Evolutionary conservation across 192 early-diverging fungal genomes (phyloP).

Genomic region (Podila epicladia): DNA sequence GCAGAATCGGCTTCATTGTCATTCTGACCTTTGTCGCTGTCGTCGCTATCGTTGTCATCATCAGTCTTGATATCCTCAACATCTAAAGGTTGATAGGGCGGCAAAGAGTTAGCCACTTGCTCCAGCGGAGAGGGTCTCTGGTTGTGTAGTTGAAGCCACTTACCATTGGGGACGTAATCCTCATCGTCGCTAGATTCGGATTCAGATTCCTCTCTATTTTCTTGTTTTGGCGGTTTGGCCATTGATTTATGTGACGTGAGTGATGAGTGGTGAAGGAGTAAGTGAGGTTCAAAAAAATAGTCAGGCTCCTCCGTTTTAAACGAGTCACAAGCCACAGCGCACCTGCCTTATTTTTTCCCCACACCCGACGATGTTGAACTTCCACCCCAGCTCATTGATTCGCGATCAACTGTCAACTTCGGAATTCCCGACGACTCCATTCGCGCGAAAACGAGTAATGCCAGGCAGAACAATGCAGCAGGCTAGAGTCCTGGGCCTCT

Average conservation of each 20-base stretch:
- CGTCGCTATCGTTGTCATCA: constrained; percentile 19
- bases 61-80: constrained; percentile 30
- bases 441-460: neutral
- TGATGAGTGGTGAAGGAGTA: neutral
- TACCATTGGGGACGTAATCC: constrained; percentile 49
- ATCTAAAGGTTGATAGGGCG: neutral
- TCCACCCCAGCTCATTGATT: neutral
- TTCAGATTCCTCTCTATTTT: constrained; percentile 31
- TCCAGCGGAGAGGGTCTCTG: too few relatives aligned
- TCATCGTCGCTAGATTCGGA: constrained; percentile 47
- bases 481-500: constrained; percentile 22
- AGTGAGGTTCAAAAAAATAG: neutral
- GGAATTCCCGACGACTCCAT: neutral
- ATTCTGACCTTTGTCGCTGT: constrained; percentile 20
- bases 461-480: constrained; percentile 16
- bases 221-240: constrained; percentile 21
- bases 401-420: neutral
- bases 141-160: neutral
- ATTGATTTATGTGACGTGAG: neutral
- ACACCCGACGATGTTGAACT: too few relatives aligned
- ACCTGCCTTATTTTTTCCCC: too few relatives aligned
- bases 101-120: too few relatives aligned
- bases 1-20: neutral
- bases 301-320: too few relatives aligned
- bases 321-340: neutral